A percentile compares a stretch with the other conserved stretches of the same genome.
Evolutionary conservation across 2,329 filamentous ascomycete genomes (phyloP).

Genomic region (Ophiocordyceps camponoti-saundersi): DNA sequence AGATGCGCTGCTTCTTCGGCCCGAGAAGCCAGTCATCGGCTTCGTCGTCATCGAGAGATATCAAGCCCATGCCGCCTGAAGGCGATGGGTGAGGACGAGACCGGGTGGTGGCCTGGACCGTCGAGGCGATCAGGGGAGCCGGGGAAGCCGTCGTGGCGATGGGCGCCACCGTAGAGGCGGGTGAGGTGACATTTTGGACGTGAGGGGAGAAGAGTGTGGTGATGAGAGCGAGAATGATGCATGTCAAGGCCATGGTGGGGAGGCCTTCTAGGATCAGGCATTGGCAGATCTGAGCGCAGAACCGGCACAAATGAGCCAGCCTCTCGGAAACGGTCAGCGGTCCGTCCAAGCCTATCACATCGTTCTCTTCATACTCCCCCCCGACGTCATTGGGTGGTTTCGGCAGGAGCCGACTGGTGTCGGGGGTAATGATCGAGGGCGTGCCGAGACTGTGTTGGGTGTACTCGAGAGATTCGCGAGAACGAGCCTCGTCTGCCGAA

Average conservation of each 20-base stretch:
- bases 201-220: slow-evolving; percentile 12
- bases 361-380: no score
- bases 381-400: background rate
- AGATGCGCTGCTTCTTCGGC: slow-evolving; percentile 14
- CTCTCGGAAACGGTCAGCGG: slow-evolving; percentile 5
- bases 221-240: slow-evolving; percentile 9
- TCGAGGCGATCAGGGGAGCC: slow-evolving; percentile 1
- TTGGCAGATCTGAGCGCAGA: slow-evolving; percentile 3
- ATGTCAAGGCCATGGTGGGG: slow-evolving; percentile 9
- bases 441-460: slow-evolving; percentile 28
- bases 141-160: slow-evolving; percentile 9
- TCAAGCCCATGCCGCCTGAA: slow-evolving; percentile 9
- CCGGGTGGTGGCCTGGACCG: slow-evolving; percentile 3
- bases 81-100: slow-evolving; percentile 2
- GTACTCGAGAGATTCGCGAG: slow-evolving; percentile 26
- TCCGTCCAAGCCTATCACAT: no score
- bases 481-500: slow-evolving; percentile 16
- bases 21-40: slow-evolving; percentile 18
- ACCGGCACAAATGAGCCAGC: slow-evolving; percentile 5
- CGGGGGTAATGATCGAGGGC: slow-evolving; percentile 22
- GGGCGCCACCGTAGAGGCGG: slow-evolving; percentile 3
- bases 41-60: slow-evolving; percentile 12
- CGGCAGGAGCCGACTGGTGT: slow-evolving; percentile 9
- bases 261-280: slow-evolving; percentile 7
- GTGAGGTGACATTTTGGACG: background rate